These are phyloP conservation scores for Mycena galericulata DNA, from an alignment of 768 basidiomycete species.

Conservation along the genomic window DNA sequence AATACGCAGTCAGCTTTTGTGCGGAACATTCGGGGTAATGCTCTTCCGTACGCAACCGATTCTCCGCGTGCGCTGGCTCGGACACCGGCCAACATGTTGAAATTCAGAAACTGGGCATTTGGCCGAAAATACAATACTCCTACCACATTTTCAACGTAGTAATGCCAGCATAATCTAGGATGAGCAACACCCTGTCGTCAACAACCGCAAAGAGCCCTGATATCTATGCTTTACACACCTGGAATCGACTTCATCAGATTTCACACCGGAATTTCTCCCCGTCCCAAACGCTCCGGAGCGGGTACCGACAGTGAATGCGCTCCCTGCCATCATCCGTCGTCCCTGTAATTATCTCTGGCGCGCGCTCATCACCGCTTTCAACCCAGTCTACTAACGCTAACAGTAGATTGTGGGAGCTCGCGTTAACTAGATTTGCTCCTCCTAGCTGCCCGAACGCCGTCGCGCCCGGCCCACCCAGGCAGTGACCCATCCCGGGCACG, in stretches of 20 bases:
- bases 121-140: too few relatives aligned
- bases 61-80: too few relatives aligned
- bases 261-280: background rate
- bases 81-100: too few relatives aligned
- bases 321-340: slow-evolving; percentile 1
- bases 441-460: slow-evolving; percentile 31
- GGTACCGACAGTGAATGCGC: slow-evolving; percentile 23
- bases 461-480: slow-evolving; percentile 34
- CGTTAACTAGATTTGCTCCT: background rate
- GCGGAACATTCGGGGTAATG: too few relatives aligned
- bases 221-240: background rate
- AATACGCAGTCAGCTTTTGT: too few relatives aligned
- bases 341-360: slow-evolving; percentile 22
- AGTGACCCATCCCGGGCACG: slow-evolving; percentile 43
- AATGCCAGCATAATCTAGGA: too few relatives aligned
- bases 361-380: slow-evolving; percentile 17
- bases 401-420: slow-evolving; percentile 11
- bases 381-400: slow-evolving; percentile 31
- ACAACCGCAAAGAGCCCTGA: too few relatives aligned
- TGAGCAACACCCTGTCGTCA: too few relatives aligned
- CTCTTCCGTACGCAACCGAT: too few relatives aligned
- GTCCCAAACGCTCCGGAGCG: slow-evolving; percentile 22
- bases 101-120: too few relatives aligned
- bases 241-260: background rate
- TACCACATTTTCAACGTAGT: too few relatives aligned